Conservation (phyloP, 1,139 yeast genomes). For the Taiozyma sp. region DNA sequence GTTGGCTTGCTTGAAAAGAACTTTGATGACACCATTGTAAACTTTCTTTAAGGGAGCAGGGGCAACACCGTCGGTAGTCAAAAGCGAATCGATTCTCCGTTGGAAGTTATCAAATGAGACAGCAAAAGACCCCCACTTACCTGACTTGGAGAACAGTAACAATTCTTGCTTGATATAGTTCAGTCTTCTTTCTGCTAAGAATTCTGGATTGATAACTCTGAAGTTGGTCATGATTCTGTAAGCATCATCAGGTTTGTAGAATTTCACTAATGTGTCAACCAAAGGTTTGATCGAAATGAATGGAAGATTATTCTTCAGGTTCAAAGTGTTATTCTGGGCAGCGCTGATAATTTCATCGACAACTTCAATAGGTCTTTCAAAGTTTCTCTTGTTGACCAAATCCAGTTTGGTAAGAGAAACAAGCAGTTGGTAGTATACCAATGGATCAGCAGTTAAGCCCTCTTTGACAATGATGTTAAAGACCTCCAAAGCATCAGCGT, state of each 20-base stretch:
- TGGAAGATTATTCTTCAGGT: slow-evolving; percentile 23
- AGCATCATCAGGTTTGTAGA: slow-evolving; percentile 28
- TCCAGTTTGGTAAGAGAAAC: slow-evolving; percentile 40
- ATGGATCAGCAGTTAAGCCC: slow-evolving; percentile 31
- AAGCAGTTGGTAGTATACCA: slow-evolving; percentile 38
- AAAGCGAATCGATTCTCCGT: slow-evolving; percentile 23
- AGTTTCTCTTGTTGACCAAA: slow-evolving; percentile 23
- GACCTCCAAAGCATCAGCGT: slow-evolving; percentile 25
- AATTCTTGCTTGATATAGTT: slow-evolving; percentile 28
- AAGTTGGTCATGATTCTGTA: slow-evolving; percentile 27
- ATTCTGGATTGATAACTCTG: slow-evolving; percentile 20
- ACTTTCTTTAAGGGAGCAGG: slow-evolving; percentile 23
- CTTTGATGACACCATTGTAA: slow-evolving; percentile 14
- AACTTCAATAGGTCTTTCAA: slow-evolving; percentile 25
- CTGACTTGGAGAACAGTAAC: slow-evolving; percentile 26
- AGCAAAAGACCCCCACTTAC: slow-evolving; percentile 31
- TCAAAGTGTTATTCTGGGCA: slow-evolving; percentile 20
- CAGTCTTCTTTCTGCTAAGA: slow-evolving; percentile 23
- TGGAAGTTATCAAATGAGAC: slow-evolving; percentile 24
- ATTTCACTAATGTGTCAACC: slow-evolving; percentile 25
- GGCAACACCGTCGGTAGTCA: slow-evolving; percentile 23
- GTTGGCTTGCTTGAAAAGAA: slow-evolving; percentile 6
- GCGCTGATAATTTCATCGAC: slow-evolving; percentile 27
- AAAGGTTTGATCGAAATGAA: slow-evolving; percentile 32
- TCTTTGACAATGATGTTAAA: slow-evolving; percentile 39